Evolutionary conservation across 2,329 filamentous ascomycete genomes (phyloP).

Genomic region (Fusarium clavum): DNA sequence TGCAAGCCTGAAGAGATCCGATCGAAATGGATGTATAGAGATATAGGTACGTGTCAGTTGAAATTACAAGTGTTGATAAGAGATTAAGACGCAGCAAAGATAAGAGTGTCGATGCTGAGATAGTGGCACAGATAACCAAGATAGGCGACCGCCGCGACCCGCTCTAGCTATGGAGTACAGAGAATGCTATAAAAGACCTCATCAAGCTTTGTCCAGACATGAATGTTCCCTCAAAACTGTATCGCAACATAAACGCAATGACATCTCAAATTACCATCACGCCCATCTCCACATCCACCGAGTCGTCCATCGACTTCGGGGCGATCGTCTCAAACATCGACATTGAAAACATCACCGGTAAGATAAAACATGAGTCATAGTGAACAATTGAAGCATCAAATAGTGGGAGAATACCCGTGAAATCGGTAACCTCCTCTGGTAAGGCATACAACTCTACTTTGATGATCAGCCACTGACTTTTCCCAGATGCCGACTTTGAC

Average conservation of each 20-base stretch:
- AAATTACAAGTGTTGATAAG: background rate
- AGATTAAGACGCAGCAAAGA: background rate
- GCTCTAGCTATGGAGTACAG: background rate
- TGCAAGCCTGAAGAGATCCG: background rate
- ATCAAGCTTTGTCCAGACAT: background rate
- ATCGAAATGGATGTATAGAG: background rate
- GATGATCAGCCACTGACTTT: constrained; percentile 33
- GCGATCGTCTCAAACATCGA: constrained; percentile 68
- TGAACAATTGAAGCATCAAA: constrained; percentile 17
- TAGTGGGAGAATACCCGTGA: constrained; percentile 65
- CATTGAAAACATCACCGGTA: constrained; percentile 72
- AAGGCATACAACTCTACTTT: constrained; percentile 47
- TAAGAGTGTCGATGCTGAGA: background rate
- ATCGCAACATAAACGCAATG: constrained; percentile 24
- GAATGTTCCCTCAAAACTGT: background rate
- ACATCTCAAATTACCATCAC: constrained; percentile 49
- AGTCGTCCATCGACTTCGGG: constrained; percentile 67
- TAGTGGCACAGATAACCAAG: constrained; percentile 7
- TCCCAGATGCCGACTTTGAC: constrained; percentile 71
- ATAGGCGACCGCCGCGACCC: constrained; percentile 40
- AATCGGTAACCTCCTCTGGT: constrained; percentile 71
- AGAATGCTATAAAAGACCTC: constrained; percentile 19
- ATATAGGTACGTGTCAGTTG: too few relatives aligned
- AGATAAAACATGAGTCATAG: constrained; percentile 42
- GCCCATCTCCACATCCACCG: constrained; percentile 52